Percentiles rank a stretch among this genome's conserved stretches.
phyloP scores from a whole-genome alignment of 2,329 filamentous ascomycete genomes.

The Thelonectria rubi region DNA sequence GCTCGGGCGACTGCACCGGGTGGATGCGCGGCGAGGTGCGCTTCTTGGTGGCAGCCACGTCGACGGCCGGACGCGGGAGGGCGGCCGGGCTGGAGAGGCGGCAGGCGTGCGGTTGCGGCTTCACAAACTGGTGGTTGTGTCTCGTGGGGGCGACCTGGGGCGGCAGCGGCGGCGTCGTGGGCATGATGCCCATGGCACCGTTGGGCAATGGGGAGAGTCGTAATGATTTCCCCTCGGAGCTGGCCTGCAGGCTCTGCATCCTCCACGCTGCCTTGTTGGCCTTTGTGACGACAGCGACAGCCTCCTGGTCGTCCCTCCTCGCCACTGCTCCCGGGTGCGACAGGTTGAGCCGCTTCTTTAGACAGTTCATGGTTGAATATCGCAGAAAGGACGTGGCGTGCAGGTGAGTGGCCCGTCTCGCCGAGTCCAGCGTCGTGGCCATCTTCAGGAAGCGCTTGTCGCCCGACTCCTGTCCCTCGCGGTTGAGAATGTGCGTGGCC shows the following conservation, averaged over 20 bases:
- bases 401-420: slow-evolving; percentile 52
- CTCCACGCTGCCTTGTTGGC: slow-evolving; percentile 37
- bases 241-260: slow-evolving; percentile 32
- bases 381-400: slow-evolving; percentile 66
- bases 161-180: slow-evolving; percentile 18
- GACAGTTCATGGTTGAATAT: slow-evolving; percentile 71
- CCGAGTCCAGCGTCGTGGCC: slow-evolving; percentile 52
- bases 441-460: slow-evolving; percentile 61
- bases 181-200: slow-evolving; percentile 14
- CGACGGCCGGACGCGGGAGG: slow-evolving; percentile 42
- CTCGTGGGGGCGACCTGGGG: slow-evolving; percentile 22
- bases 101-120: slow-evolving; percentile 37
- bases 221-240: slow-evolving; percentile 34
- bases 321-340: slow-evolving; percentile 43
- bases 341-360: slow-evolving; percentile 56
- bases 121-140: slow-evolving; percentile 24
- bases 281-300: slow-evolving; percentile 33
- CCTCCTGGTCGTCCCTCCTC: slow-evolving; percentile 43
- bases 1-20: slow-evolving; percentile 49
- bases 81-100: slow-evolving; percentile 43
- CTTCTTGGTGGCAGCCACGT: slow-evolving; percentile 39
- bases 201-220: slow-evolving; percentile 22
- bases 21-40: slow-evolving; percentile 45
- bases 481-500: slow-evolving; percentile 74
- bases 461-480: slow-evolving; percentile 57